These are phyloP conservation scores for Vachellia pachyceras DNA, from an alignment of 306 rosid genomes.

Conservation along the genomic window DNA sequence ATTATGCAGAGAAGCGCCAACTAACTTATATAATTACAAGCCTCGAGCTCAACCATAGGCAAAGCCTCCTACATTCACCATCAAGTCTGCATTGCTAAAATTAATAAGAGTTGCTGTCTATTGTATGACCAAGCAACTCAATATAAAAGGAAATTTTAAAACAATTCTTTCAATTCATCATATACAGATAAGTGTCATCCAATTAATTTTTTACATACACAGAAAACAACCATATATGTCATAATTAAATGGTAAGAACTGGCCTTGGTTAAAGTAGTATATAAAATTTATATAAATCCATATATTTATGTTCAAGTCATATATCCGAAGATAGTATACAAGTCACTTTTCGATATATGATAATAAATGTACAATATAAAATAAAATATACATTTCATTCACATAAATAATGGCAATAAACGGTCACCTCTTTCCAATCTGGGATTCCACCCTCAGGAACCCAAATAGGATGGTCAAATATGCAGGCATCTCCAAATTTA, in stretches of 20 bases:
- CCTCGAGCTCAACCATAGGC: neutral
- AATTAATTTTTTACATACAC: conserved; percentile 1
- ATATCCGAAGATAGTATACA: conserved; percentile 41
- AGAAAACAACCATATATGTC: conserved; percentile 13
- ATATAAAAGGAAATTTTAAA: neutral
- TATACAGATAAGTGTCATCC: neutral
- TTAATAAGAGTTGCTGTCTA: neutral
- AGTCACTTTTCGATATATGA: conserved; percentile 37
- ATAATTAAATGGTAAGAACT: conserved; percentile 19
- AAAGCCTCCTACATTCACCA: neutral
- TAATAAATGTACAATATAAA: conserved; percentile 40
- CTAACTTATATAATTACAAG: neutral
- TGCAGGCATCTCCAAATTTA: conserved; percentile 99
- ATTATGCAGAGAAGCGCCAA: neutral
- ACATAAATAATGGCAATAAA: conserved; percentile 61
- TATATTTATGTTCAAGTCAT: conserved; percentile 41
- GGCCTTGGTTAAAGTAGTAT: conserved; percentile 35
- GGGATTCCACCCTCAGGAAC: conserved; percentile 99
- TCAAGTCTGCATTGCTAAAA: neutral
- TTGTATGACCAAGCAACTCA: neutral
- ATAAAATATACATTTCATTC: conserved; percentile 52
- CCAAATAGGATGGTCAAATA: conserved; percentile 99
- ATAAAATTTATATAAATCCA: conserved; percentile 32
- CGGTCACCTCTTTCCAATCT: conserved; percentile 99
- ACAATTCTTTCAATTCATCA: neutral